phyloP scores from a whole-genome alignment of 108 stramenopile species.

The Cyclotella kingstonii region DNA sequence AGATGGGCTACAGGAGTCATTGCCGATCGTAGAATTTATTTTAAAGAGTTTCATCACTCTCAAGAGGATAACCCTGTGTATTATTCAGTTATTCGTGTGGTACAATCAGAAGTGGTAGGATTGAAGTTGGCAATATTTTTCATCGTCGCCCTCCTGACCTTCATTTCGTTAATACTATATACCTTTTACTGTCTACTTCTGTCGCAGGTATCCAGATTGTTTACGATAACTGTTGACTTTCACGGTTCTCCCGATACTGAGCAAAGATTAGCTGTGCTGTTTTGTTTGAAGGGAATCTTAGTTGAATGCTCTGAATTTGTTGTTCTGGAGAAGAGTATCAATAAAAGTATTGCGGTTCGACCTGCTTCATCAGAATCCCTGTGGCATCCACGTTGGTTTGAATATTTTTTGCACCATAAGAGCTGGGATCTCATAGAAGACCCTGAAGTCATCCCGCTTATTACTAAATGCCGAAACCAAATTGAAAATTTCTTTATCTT shows the following conservation, averaged over 20 bases:
- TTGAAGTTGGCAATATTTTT: background rate
- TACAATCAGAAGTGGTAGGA: conserved; percentile 7
- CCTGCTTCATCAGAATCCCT: conserved; percentile 1
- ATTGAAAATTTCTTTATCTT: conserved; percentile 65
- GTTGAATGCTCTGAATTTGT: conserved; percentile 33
- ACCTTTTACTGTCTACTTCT: conserved; percentile 1
- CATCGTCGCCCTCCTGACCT: background rate
- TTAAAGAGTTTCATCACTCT: conserved; percentile 36
- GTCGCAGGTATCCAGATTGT: conserved; percentile 7
- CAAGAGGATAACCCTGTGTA: conserved; percentile 41
- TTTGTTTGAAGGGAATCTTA: conserved; percentile 40
- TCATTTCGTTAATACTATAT: background rate
- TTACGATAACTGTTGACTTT: conserved; percentile 51
- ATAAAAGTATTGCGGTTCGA: conserved; percentile 45
- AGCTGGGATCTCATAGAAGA: conserved; percentile 70
- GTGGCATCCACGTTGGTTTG: conserved; percentile 30
- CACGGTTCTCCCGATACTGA: conserved; percentile 56
- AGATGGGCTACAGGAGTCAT: conserved; percentile 61
- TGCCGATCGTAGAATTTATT: conserved; percentile 41
- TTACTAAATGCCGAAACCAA: conserved; percentile 59
- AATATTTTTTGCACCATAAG: conserved; percentile 61
- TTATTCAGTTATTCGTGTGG: conserved; percentile 63
- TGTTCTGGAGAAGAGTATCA: conserved; percentile 59
- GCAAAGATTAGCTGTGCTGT: conserved; percentile 42
- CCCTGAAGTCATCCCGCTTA: conserved; percentile 63